Conservation (phyloP, 2,329 filamentous ascomycete genomes). For the Ophiostoma angusticollis region DNA sequence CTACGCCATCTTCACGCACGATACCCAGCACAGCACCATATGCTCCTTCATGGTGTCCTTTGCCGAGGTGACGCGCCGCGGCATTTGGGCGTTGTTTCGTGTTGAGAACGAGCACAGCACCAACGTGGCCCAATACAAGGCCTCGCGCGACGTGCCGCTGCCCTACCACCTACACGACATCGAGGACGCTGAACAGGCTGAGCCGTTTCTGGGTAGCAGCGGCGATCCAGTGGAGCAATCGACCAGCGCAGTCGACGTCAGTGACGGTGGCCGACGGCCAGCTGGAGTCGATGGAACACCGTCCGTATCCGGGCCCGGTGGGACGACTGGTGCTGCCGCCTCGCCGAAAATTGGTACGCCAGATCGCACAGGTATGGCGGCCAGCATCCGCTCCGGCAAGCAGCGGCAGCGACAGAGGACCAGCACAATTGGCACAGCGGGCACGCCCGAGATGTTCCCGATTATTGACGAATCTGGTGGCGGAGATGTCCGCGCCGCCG, state of each 20-base stretch:
- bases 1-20: conserved; percentile 70
- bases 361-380: background rate
- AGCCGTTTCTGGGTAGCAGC: conserved; percentile 11
- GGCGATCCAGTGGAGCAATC: no score
- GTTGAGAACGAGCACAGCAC: conserved; percentile 97
- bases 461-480: background rate
- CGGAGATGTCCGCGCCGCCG: background rate
- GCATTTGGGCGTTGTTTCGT: conserved; percentile 83
- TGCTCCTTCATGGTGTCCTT: conserved; percentile 69
- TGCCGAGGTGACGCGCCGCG: conserved; percentile 69
- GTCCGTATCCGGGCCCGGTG: background rate
- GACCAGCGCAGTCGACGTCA: conserved; percentile 4
- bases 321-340: background rate
- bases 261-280: background rate
- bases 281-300: conserved; percentile 12
- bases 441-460: background rate
- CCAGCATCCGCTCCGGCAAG: background rate
- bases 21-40: conserved; percentile 71
- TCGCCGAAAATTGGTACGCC: background rate
- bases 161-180: conserved; percentile 53
- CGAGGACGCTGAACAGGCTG: conserved; percentile 4
- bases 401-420: background rate
- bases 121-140: conserved; percentile 82
- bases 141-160: conserved; percentile 72
- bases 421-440: background rate